Evolutionary conservation across 1,139 yeast genomes (phyloP).

Genomic region (Saccharomyces uvarum): DNA sequence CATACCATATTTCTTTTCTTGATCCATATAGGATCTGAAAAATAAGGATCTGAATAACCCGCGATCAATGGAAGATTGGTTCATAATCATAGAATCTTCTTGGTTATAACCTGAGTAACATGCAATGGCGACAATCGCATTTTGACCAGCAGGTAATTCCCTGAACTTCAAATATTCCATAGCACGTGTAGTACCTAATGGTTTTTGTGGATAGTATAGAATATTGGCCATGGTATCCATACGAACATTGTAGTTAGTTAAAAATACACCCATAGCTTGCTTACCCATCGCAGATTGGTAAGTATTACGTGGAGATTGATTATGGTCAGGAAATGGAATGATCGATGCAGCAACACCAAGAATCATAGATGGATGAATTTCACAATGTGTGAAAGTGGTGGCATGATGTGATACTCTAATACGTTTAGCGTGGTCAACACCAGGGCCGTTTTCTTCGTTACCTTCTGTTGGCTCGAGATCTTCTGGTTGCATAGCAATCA

Average conservation of each 20-base stretch:
- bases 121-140: conserved; percentile 94
- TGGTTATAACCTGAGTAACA: conserved; percentile 98
- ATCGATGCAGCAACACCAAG: conserved; percentile 97
- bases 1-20: conserved; percentile 97
- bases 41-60: conserved; percentile 93
- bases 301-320: conserved; percentile 98
- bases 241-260: conserved; percentile 90
- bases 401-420: conserved; percentile 66
- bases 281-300: conserved; percentile 99
- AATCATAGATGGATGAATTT: conserved; percentile 97
- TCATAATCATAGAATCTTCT: conserved; percentile 99
- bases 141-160: conserved; percentile 98
- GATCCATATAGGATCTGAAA: conserved; percentile 96
- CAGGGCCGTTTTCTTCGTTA: conserved; percentile 41
- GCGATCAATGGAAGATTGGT: conserved; percentile 93
- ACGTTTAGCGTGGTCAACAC: conserved; percentile 58
- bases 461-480: conserved; percentile 69
- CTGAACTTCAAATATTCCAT: conserved; percentile 96
- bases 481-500: conserved; percentile 98
- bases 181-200: conserved; percentile 97
- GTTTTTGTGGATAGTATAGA: conserved; percentile 94
- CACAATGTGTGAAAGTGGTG: conserved; percentile 96
- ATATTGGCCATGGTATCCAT: conserved; percentile 99
- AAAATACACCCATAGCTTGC: conserved; percentile 99
- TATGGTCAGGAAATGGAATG: conserved; percentile 99